These are phyloP conservation scores for Suhomyces wounanorum DNA, from an alignment of 1,139 yeast genomes.

Conservation along the genomic window DNA sequence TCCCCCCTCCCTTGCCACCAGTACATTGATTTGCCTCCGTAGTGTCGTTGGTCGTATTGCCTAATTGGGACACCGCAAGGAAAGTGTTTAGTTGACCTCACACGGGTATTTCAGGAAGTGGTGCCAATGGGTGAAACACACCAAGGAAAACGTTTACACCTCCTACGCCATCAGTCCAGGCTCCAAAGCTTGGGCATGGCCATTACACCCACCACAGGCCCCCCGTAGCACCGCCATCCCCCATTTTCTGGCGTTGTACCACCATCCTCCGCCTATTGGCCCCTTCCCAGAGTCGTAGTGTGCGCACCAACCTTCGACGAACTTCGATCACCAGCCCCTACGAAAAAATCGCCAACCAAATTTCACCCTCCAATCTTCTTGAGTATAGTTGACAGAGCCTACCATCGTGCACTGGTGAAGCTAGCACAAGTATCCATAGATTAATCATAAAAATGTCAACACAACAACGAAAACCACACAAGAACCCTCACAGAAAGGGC, in stretches of 20 bases:
- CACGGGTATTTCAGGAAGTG: neutral
- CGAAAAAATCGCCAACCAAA: conserved; percentile 11
- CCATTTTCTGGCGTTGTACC: neutral
- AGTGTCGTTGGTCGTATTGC: neutral
- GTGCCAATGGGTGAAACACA: neutral
- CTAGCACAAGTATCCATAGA: conserved; percentile 12
- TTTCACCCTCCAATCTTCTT: conserved; percentile 10
- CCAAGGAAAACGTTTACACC: too few species aligned
- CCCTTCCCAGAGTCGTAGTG: conserved; percentile 5
- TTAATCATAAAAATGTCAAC: conserved; percentile 16
- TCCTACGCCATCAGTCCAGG: too few species aligned
- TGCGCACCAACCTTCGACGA: conserved; percentile 13
- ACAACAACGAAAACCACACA: conserved; percentile 44
- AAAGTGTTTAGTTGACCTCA: neutral
- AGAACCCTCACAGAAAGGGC: conserved; percentile 48
- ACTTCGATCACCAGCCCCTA: conserved; percentile 15
- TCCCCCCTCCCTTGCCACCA: neutral
- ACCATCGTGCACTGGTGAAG: conserved; percentile 10
- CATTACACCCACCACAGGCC: neutral
- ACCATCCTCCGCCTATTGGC: neutral
- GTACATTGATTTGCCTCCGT: neutral
- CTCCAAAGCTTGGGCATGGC: too few species aligned
- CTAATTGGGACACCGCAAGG: neutral
- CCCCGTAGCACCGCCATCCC: neutral
- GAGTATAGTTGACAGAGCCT: conserved; percentile 12